Conservation (phyloP, 129 eudicot species). For the Tagetes erecta region DNA sequence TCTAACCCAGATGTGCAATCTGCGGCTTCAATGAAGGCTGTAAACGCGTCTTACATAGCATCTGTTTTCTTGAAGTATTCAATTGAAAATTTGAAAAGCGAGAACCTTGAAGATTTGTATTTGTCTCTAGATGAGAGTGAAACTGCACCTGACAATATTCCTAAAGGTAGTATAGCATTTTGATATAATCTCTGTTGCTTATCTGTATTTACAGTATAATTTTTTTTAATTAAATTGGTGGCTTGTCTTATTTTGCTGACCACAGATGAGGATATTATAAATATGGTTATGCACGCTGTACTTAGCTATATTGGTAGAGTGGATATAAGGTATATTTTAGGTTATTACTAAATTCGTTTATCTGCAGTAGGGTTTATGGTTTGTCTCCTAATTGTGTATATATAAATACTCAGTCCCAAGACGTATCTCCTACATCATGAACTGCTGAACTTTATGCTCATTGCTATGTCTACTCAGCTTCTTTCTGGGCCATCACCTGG, state of each 20-base stretch:
- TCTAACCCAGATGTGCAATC: slow-evolving; percentile 51
- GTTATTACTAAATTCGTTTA: slow-evolving; percentile 4
- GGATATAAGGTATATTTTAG: slow-evolving; percentile 67
- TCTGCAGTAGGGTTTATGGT: background rate
- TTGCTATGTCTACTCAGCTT: slow-evolving; percentile 95
- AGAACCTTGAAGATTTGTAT: slow-evolving; percentile 65
- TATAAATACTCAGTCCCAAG: slow-evolving; percentile 47
- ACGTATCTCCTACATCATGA: slow-evolving; percentile 85
- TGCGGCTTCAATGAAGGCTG: slow-evolving; percentile 57
- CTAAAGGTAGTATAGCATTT: slow-evolving; percentile 51
- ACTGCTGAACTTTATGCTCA: slow-evolving; percentile 86
- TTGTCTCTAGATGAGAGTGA: slow-evolving; percentile 65
- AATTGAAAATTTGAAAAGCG: slow-evolving; percentile 70
- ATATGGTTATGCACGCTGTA: slow-evolving; percentile 59
- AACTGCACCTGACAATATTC: slow-evolving; percentile 49
- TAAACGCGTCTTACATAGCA: slow-evolving; percentile 76
- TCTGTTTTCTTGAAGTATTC: slow-evolving; percentile 79
- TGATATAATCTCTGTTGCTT: background rate
- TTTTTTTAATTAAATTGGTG: slow-evolving; percentile 25
- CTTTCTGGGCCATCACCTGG: slow-evolving; percentile 92
- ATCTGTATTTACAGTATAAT: background rate
- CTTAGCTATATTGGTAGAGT: slow-evolving; percentile 76
- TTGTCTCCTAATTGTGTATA: slow-evolving; percentile 24
- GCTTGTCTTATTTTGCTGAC: slow-evolving; percentile 15
- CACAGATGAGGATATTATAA: slow-evolving; percentile 61